These are phyloP conservation scores for Bathelium albidoporum DNA, from an alignment of 495 filamentous ascomycete genomes.

Conservation along the genomic window DNA sequence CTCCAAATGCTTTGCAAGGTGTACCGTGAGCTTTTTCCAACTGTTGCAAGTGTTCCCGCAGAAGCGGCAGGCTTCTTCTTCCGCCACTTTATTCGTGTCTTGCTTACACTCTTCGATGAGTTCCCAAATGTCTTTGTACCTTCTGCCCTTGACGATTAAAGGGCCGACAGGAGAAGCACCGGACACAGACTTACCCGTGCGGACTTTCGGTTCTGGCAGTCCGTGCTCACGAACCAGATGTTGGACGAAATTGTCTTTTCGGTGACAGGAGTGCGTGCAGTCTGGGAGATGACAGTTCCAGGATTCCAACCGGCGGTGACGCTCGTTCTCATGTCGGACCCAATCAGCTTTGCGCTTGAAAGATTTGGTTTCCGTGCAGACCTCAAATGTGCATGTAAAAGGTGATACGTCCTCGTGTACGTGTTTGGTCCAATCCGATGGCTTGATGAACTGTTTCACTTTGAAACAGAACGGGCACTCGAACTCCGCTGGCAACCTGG, in stretches of 20 bases:
- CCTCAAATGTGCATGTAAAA: conserved; percentile 85
- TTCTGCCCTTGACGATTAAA: conserved; percentile 45
- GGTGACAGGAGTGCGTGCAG: conserved; percentile 75
- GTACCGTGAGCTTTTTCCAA: conserved; percentile 92
- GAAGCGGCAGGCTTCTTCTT: conserved; percentile 82
- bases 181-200: conserved; percentile 14
- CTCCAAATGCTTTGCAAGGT: conserved; percentile 96
- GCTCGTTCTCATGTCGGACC: conserved; percentile 92
- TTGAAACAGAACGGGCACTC: conserved; percentile 89
- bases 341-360: conserved; percentile 98
- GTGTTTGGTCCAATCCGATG: conserved; percentile 97
- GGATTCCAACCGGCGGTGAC: conserved; percentile 85
- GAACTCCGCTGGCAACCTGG: conserved; percentile 73
- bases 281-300: conserved; percentile 79
- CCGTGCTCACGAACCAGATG: conserved; percentile 94
- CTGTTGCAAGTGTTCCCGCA: conserved; percentile 71
- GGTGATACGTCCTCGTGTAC: conserved; percentile 93
- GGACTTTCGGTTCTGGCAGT: conserved; percentile 60
- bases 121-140: conserved; percentile 52
- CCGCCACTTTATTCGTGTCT: conserved; percentile 53
- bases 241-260: conserved; percentile 92
- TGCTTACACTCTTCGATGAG: conserved; percentile 72
- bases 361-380: conserved; percentile 79
- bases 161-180: conserved; percentile 14
- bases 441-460: conserved; percentile 83